Percentiles rank a stretch among this genome's conserved stretches.
Evolutionary conservation across 176 grass and related monocot genomes (phyloP).

Genomic region (Eremochloa ophiuroides): DNA sequence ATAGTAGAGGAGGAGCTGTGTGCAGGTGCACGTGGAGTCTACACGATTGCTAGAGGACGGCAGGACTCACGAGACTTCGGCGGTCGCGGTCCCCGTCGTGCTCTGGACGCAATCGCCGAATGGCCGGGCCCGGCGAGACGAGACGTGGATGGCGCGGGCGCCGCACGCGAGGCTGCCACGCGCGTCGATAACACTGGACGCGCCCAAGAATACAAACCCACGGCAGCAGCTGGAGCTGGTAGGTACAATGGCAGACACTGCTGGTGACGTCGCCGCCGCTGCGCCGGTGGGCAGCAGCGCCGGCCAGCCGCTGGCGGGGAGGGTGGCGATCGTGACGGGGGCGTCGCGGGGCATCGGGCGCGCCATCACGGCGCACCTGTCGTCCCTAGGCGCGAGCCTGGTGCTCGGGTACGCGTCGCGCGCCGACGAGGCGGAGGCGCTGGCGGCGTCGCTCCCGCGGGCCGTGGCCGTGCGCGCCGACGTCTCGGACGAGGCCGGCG

Average conservation of each 20-base stretch:
- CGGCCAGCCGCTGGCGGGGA: slow-evolving; percentile 37
- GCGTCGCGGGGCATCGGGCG: slow-evolving; percentile 45
- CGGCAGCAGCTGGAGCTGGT: not conserved
- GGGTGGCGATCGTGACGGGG: slow-evolving; percentile 61
- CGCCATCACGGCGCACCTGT: slow-evolving; percentile 49
- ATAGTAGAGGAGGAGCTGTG: no score
- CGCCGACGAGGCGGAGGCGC: slow-evolving; percentile 9
- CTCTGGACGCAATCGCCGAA: not conserved
- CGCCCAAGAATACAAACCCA: not conserved
- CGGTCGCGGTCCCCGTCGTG: not conserved
- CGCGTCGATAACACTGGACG: not conserved
- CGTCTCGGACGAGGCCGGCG: slow-evolving; percentile 32
- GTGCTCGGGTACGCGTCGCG: slow-evolving; percentile 49
- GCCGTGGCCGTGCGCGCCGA: slow-evolving; percentile 27
- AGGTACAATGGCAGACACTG: not conserved
- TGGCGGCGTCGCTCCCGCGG: slow-evolving; percentile 26
- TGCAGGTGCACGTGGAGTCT: no score
- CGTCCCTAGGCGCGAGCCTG: slow-evolving; percentile 55
- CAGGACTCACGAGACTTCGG: not conserved
- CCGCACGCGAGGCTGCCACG: slow-evolving; percentile 7
- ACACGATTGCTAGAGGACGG: not conserved
- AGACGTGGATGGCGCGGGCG: slow-evolving; percentile 18
- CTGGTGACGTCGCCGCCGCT: not conserved
- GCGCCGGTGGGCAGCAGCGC: not conserved
- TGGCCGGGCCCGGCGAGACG: not conserved